Percentiles rank a stretch among this genome's conserved stretches.
Evolutionary conservation across 1,139 yeast genomes (phyloP).

Genomic region (Wickerhamomyces sp.): DNA sequence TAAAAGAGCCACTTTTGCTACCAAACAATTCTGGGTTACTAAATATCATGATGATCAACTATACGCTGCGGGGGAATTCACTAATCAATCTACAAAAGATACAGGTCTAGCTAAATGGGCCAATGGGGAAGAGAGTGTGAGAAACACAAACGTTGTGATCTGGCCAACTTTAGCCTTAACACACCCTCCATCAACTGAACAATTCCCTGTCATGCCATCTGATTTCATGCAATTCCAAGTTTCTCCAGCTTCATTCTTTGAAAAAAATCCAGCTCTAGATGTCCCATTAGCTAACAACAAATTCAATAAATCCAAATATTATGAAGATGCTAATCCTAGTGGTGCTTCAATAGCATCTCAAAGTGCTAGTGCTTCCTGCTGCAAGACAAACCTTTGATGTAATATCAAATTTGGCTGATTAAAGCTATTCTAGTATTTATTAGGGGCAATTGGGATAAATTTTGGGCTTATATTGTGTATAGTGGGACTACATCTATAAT

Average conservation of each 20-base stretch:
- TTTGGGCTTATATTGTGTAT: no score
- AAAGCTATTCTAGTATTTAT: background rate
- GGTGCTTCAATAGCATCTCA: conserved; percentile 7
- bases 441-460: no score
- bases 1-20: conserved; percentile 54
- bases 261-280: conserved; percentile 78
- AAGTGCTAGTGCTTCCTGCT: conserved; percentile 12
- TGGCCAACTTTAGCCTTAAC: conserved; percentile 90
- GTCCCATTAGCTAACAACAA: conserved; percentile 68
- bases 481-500: no score
- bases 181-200: conserved; percentile 84
- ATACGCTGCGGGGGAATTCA: conserved; percentile 62
- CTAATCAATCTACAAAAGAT: conserved; percentile 52
- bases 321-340: conserved; percentile 20
- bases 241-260: conserved; percentile 74
- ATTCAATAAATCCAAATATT: conserved; percentile 65
- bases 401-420: background rate
- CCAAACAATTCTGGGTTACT: conserved; percentile 58
- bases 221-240: conserved; percentile 68
- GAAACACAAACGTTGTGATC: conserved; percentile 76
- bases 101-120: conserved; percentile 57
- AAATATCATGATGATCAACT: conserved; percentile 51
- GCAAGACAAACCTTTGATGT: conserved; percentile 14
- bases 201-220: conserved; percentile 92
- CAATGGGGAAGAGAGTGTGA: conserved; percentile 62